Evolutionary conservation across 2,329 filamentous ascomycete species (phyloP), one percentile per base, ranked within the genome.

Genomic region (Fusarium zealandicum): DNA sequence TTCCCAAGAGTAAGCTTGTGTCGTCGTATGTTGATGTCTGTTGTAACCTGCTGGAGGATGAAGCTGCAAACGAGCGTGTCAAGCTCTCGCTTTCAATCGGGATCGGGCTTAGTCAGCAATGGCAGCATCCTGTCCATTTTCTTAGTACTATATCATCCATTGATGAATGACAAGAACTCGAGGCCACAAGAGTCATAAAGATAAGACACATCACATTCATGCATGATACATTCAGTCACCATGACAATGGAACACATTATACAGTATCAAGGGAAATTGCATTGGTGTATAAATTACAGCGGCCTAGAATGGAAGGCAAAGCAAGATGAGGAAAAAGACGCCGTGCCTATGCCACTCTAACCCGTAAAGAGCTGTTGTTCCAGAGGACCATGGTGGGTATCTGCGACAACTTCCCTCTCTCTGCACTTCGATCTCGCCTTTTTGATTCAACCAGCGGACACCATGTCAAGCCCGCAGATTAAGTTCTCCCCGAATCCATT

Each of bases 231-330:
- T 17, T 35, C 5, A 27, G 14, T n/a, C 25, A 6, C 54, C 3
- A 55, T 18, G 31, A 16, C 22, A 4, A 5, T 5, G 11, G n/a
- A 45, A 11, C n/a, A 41, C 7, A 8, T 22, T 43, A 17, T 49
- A 59, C 65, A 64, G 68, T 67, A 71, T 64, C 71, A 75, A 75
- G 71, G 76, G 78, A 79, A 82, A 80, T 82, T 81, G 80, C 80
- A 75, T 80, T 79, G 76, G 76, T 80, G 75, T 82, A 82, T 83
- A 84, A 81, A 83, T 83, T 85, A 85, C 82, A 85, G 78, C 80
- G 81, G 80, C 75, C 73, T 77, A 77, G 75, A 76, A 75, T 73
- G 74, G 74, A 73, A 71, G 75, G 74, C 76, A 76, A 68, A 75
- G 73, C 75, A 75, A 73, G 65, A 73, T 73, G 69, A 69, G 64